Evolutionary conservation across 192 early-diverging fungal species (phyloP), one percentile per base, ranked within the genome.

Genomic region (Podila minutissima): DNA sequence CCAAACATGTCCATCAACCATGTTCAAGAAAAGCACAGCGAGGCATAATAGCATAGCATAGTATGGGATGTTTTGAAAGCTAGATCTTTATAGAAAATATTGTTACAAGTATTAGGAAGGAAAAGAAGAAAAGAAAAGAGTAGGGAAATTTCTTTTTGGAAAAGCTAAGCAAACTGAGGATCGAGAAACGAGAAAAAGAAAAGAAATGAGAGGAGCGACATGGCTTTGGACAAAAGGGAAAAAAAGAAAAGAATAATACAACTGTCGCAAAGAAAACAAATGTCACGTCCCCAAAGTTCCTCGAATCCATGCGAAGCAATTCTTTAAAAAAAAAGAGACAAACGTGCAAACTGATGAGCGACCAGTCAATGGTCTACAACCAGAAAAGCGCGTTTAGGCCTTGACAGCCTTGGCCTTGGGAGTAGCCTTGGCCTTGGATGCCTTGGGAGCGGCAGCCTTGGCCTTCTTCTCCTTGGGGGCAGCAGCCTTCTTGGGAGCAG

Each of bases 371-470:
- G 46, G 38, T 59, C 55, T 17, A 37, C 53, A 67, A 17, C 41
- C 20, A 12, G 20, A 31, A 26, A 26, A 55, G 48, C 28, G 13
- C 22, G 33, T 31, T 71, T 78, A 71, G 55, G 83, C 64, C 71
- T 84, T 84, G 72, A 68, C 50, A 57, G 85, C 76, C 51, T 83
- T 83, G 38, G 71, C 67, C 74, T 83, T 75, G 62, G 84, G 88
- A 12, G 81, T 55, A 38, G 85, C 48, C 62, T 85, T 67, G 38
- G 78, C 72, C 49, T 74, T 69, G 66, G 49, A 58, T 71, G 85
- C 86, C 72, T 83, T 88, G 28, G 88, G 66, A 29, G 64, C 67
- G 13, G 83, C 82, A 61, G 74, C 81, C 66, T 83, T 83, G 17
- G 87, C 65, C 59, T 70, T 84, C 59, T 77, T 65, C 55, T 81